A percentile compares a stretch with the other conserved stretches of the same genome.
These are phyloP conservation scores for Fusarium tricinctum DNA, from an alignment of 2,329 filamentous ascomycete species.

Conservation along the genomic window DNA sequence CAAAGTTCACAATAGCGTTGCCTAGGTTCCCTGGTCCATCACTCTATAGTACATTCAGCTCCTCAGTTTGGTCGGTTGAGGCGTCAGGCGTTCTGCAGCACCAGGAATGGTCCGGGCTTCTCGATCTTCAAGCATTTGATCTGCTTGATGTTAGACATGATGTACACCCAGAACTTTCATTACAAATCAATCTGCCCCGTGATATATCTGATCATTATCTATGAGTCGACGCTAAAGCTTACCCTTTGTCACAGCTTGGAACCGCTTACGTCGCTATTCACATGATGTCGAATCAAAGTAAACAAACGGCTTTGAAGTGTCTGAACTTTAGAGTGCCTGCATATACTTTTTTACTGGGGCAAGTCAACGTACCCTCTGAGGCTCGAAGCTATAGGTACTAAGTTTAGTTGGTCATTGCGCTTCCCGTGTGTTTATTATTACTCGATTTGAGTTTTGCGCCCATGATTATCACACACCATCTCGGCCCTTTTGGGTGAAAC, in stretches of 20 bases:
- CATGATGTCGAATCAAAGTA: not conserved
- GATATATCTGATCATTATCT: not conserved
- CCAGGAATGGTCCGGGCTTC: slow-evolving; percentile 1
- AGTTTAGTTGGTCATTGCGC: not conserved
- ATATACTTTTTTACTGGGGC: not conserved
- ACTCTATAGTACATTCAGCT: slow-evolving; percentile 14
- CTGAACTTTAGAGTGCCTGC: not conserved
- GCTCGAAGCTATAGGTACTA: not conserved
- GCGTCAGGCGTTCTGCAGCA: slow-evolving; percentile 28
- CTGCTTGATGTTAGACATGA: slow-evolving; percentile 1
- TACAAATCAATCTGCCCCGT: not conserved
- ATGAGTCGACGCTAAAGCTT: not conserved
- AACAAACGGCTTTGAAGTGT: slow-evolving; percentile 5
- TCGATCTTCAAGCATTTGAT: not conserved
- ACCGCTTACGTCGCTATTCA: not conserved
- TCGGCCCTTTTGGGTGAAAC: not conserved
- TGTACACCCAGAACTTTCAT: not conserved
- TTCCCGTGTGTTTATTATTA: not conserved
- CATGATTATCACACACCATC: not conserved
- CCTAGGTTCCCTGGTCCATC: slow-evolving; percentile 32
- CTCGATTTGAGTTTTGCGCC: not conserved
- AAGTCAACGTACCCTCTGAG: not conserved
- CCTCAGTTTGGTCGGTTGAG: slow-evolving; percentile 4
- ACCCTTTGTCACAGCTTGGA: not conserved
- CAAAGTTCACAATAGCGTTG: slow-evolving; percentile 22